Evolutionary conservation across 129 eudicot genomes (phyloP).

Genomic region (Tanacetum coccineum): DNA sequence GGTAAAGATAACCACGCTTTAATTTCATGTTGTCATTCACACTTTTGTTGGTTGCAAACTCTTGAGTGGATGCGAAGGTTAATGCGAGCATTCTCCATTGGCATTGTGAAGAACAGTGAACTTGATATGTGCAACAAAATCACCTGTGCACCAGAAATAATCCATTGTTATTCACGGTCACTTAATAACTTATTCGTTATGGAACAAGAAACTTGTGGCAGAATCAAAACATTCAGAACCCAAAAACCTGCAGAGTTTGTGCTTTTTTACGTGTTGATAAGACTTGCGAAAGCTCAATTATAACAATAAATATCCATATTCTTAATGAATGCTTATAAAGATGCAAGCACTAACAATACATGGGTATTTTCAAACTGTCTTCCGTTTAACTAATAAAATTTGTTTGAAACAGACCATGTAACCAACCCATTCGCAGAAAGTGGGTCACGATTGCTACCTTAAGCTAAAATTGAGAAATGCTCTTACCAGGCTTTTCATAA

Average conservation of each 20-base stretch:
- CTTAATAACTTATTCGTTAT: too few relatives aligned
- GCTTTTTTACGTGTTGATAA: too few relatives aligned
- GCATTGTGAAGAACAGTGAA: conserved; percentile 94
- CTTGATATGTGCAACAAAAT: conserved; percentile 77
- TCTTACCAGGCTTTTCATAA: conserved; percentile 87
- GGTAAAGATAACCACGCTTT: conserved; percentile 85
- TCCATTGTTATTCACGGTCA: too few relatives aligned
- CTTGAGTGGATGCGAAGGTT: conserved; percentile 73
- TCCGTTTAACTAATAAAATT: too few relatives aligned
- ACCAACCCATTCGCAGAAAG: too few relatives aligned
- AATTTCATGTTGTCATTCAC: conserved; percentile 83
- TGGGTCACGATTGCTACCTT: too few relatives aligned
- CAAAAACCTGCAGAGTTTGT: too few relatives aligned
- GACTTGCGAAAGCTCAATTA: too few relatives aligned
- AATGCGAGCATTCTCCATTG: conserved; percentile 93
- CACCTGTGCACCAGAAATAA: conserved; percentile 29
- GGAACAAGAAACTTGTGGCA: too few relatives aligned
- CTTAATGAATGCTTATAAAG: background rate
- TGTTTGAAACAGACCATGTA: too few relatives aligned
- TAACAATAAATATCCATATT: too few relatives aligned
- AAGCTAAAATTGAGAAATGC: background rate
- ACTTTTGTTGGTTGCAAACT: conserved; percentile 82
- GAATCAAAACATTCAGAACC: too few relatives aligned
- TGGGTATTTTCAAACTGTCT: background rate
- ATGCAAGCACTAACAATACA: background rate